phyloP scores from a whole-genome alignment of 306 rosid genomes.

The Casuarina equisetifolia region DNA sequence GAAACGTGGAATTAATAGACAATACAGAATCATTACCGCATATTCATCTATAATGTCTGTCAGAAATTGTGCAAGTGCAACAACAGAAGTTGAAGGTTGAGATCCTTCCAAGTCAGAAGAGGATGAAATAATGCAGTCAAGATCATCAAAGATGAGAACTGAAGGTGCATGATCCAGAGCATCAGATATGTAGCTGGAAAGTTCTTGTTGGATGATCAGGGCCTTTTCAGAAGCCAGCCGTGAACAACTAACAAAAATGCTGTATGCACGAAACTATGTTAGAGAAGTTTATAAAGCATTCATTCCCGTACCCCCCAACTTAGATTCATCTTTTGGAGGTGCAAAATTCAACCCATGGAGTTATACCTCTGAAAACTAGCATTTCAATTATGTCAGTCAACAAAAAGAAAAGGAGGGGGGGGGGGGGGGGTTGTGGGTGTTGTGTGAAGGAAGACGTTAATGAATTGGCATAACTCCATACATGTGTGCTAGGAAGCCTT shows the following conservation, averaged over 20 bases:
- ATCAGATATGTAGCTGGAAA: conserved; percentile 68
- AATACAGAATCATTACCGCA: conserved; percentile 52
- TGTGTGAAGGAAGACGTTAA: not conserved
- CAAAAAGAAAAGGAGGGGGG: not conserved
- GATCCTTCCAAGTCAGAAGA: conserved; percentile 72
- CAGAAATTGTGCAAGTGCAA: conserved; percentile 72
- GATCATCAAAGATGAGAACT: conserved; percentile 80
- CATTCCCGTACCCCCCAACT: conserved; percentile 20
- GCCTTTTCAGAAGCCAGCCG: conserved; percentile 77
- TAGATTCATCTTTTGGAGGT: not conserved
- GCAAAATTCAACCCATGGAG: not conserved
- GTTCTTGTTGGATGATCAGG: conserved; percentile 54
- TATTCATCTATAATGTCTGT: conserved; percentile 82
- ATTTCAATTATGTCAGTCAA: not conserved
- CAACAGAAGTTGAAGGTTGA: conserved; percentile 54
- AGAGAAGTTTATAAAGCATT: conserved; percentile 24
- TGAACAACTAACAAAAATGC: conserved; percentile 80
- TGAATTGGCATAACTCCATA: conserved; percentile 41
- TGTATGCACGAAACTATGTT: conserved; percentile 33
- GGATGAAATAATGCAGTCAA: conserved; percentile 72
- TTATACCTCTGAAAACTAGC: not conserved
- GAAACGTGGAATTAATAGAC: conserved; percentile 12
- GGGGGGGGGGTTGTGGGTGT: no score
- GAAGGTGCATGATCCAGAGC: conserved; percentile 94
- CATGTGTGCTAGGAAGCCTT: conserved; percentile 73